Evolutionary conservation across 345 rosid genomes (phyloP).

Genomic region (Raphanus sativus): DNA sequence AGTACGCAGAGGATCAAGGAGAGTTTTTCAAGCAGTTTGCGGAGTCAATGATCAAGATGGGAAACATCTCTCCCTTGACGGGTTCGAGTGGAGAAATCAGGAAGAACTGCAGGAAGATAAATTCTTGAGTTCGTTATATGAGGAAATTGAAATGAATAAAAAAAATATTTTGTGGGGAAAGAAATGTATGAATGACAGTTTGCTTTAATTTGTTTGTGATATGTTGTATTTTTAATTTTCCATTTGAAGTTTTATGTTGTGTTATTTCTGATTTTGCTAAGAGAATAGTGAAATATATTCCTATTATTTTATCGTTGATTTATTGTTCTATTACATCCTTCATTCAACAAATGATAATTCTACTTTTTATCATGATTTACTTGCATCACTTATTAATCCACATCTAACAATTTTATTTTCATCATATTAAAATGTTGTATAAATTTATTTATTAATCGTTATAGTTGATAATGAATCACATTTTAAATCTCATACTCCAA

Average conservation of each 20-base stretch:
- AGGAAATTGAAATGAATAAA: not conserved
- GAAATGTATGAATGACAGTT: constrained; percentile 4
- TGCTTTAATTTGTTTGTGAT: not conserved
- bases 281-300: not conserved
- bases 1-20: constrained; percentile 60
- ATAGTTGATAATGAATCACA: not conserved
- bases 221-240: not conserved
- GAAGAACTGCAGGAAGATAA: constrained; percentile 72
- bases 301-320: not conserved
- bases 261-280: not conserved
- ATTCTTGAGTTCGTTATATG: constrained; percentile 33
- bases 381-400: not conserved
- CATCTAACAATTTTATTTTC: not conserved
- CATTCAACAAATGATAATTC: not conserved
- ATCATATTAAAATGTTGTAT: not conserved
- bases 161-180: not conserved
- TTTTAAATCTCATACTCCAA: no score
- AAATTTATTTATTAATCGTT: no score
- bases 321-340: not conserved
- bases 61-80: constrained; percentile 78
- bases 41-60: constrained; percentile 88
- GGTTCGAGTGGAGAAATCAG: constrained; percentile 83
- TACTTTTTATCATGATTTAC: not conserved
- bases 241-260: constrained; percentile 22
- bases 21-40: constrained; percentile 78